phyloP scores from a whole-genome alignment of 495 filamentous ascomycete species.

The Xylaria telfairii region DNA sequence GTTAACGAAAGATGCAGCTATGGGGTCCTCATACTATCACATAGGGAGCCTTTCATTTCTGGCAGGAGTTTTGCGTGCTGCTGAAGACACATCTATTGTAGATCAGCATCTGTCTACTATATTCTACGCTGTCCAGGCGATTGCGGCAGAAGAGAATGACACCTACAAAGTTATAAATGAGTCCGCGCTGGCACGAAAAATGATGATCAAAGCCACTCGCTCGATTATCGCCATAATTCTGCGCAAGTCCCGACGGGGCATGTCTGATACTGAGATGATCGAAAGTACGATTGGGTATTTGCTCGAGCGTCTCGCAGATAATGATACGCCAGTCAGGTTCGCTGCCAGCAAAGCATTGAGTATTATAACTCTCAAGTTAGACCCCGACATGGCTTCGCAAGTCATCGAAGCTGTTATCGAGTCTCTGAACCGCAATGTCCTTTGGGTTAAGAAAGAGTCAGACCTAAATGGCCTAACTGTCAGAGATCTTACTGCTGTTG shows the following conservation, averaged over 20 bases:
- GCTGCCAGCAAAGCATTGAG: conserved; percentile 93
- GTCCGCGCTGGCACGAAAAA: conserved; percentile 79
- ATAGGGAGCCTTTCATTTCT: conserved; percentile 82
- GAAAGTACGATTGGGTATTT: conserved; percentile 78
- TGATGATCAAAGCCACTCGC: conserved; percentile 81
- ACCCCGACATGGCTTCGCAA: conserved; percentile 78
- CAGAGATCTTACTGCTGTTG: conserved; percentile 72
- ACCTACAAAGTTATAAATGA: conserved; percentile 57
- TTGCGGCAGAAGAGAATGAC: conserved; percentile 46
- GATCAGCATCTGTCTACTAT: conserved; percentile 51
- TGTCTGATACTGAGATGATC: conserved; percentile 59
- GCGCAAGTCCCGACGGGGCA: conserved; percentile 46
- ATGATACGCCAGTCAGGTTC: conserved; percentile 86
- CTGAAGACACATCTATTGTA: conserved; percentile 58
- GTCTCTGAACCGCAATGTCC: conserved; percentile 75
- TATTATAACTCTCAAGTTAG: conserved; percentile 78
- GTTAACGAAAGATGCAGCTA: conserved; percentile 36
- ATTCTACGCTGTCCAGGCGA: conserved; percentile 56
- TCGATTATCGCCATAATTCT: conserved; percentile 70
- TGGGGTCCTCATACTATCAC: conserved; percentile 55
- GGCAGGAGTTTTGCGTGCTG: conserved; percentile 66
- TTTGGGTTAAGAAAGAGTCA: conserved; percentile 57
- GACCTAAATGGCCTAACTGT: conserved; percentile 44
- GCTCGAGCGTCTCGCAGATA: conserved; percentile 73
- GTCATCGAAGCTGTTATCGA: conserved; percentile 85